Evolutionary conservation across 352 stramenopile species (phyloP).

Genomic region (Ophiocytium majus): DNA sequence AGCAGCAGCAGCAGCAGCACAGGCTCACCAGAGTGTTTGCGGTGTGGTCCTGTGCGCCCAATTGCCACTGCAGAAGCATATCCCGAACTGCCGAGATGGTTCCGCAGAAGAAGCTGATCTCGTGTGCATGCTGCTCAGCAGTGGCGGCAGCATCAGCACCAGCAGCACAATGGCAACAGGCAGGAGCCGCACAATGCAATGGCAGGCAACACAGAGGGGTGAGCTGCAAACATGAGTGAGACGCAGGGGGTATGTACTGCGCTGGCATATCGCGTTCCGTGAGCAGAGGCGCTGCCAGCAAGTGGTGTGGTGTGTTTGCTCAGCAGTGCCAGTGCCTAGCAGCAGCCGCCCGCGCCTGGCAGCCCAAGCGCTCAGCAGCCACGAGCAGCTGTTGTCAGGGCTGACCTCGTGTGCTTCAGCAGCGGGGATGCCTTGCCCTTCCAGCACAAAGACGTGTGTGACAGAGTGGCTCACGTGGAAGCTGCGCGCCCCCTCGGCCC

Average conservation of each 20-base stretch:
- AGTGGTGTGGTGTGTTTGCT: no score
- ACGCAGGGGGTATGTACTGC: not conserved
- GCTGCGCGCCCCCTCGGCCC: not conserved
- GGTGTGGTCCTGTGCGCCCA: not conserved
- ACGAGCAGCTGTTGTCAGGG: not conserved
- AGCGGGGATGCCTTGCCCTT: not conserved
- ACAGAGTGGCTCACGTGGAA: not conserved
- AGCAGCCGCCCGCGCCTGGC: not conserved
- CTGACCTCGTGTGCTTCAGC: conserved; percentile 10
- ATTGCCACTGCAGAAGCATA: not conserved
- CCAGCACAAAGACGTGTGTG: conserved; percentile 15
- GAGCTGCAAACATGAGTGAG: not conserved
- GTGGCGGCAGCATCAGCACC: no score
- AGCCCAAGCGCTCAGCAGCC: not conserved
- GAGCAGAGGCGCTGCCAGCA: not conserved
- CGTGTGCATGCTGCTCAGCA: not conserved
- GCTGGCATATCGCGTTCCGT: not conserved
- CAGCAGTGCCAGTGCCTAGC: not conserved
- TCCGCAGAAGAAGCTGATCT: conserved; percentile 15
- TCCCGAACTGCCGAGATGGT: not conserved
- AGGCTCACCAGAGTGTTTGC: conserved; percentile 6
- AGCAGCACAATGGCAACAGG: no score
- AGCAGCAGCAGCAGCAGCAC: not conserved
- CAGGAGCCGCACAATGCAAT: not conserved
- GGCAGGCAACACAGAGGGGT: not conserved